Conservation (phyloP, 805 yeast species). For the Hanseniaspora valbyensis region DNA sequence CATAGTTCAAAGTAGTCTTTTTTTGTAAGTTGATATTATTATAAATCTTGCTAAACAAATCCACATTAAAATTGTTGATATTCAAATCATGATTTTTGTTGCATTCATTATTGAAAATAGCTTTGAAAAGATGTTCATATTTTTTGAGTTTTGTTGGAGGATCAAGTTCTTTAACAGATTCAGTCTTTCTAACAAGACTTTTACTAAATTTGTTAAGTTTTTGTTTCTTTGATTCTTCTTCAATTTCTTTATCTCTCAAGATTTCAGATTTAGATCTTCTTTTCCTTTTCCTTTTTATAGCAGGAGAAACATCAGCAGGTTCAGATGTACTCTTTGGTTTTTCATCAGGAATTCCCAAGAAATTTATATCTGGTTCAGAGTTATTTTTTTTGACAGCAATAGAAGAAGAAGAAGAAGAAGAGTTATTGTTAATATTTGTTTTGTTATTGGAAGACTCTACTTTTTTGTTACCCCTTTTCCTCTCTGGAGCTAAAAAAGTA, state of each 20-base stretch:
- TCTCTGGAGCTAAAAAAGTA: constrained; percentile 13
- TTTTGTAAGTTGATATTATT: constrained; percentile 18
- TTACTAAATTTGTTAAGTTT: constrained; percentile 11
- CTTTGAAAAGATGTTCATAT: constrained; percentile 22
- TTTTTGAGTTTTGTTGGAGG: constrained; percentile 15
- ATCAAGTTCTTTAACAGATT: not conserved
- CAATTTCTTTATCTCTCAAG: not conserved
- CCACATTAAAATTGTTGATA: constrained; percentile 23
- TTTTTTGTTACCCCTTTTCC: constrained; percentile 13
- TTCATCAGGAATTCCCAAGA: not conserved
- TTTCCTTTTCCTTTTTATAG: not conserved
- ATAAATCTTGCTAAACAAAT: constrained; percentile 23
- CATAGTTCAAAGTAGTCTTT: not conserved
- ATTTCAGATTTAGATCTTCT: not conserved
- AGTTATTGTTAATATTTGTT: too few species aligned
- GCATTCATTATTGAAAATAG: constrained; percentile 16
- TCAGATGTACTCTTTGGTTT: not conserved
- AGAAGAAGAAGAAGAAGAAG: too few species aligned
- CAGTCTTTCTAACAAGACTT: not conserved
- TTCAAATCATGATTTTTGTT: not conserved
- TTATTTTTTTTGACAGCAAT: not conserved
- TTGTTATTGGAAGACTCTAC: not conserved
- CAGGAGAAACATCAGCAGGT: not conserved
- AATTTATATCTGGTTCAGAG: not conserved
- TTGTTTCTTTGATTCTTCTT: constrained; percentile 3